Percentiles rank a stretch among this genome's conserved stretches.
Evolutionary conservation across 768 basidiomycete genomes (phyloP).

Genomic region (Boletus tylopilopsis): DNA sequence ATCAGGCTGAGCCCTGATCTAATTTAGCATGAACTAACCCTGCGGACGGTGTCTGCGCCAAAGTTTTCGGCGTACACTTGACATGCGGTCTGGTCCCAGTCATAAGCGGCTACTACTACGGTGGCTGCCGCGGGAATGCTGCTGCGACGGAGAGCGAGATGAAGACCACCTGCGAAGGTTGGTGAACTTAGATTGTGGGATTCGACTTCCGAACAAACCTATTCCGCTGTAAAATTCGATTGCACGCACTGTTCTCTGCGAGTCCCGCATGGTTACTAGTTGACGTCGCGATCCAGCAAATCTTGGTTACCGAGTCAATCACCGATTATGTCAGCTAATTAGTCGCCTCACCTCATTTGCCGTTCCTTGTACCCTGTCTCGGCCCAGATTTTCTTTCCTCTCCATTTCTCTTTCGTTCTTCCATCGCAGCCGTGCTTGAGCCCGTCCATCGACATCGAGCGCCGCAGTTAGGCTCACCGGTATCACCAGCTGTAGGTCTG

Average conservation of each 20-base stretch:
- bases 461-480: background rate
- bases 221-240: conserved; percentile 80
- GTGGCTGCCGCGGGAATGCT: conserved; percentile 34
- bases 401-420: background rate
- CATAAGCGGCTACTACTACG: conserved; percentile 61
- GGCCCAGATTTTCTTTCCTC: conserved; percentile 1
- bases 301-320: too few relatives aligned
- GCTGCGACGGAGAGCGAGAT: conserved; percentile 59
- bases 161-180: conserved; percentile 57
- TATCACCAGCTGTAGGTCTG: background rate
- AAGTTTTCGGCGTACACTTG: conserved; percentile 66
- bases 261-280: background rate
- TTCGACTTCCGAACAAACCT: conserved; percentile 39
- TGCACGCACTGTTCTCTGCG: conserved; percentile 17
- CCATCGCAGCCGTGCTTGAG: conserved; percentile 3
- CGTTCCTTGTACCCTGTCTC: conserved; percentile 2
- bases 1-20: background rate
- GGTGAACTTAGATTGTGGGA: background rate
- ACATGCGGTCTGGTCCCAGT: conserved; percentile 77
- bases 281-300: background rate
- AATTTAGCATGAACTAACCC: conserved; percentile 6
- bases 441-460: background rate
- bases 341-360: conserved; percentile 13
- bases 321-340: conserved; percentile 21
- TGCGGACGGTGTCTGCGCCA: conserved; percentile 43